These are phyloP conservation scores for Fraxinus platypoda DNA, from an alignment of 305 asterid species.

Conservation along the genomic window DNA sequence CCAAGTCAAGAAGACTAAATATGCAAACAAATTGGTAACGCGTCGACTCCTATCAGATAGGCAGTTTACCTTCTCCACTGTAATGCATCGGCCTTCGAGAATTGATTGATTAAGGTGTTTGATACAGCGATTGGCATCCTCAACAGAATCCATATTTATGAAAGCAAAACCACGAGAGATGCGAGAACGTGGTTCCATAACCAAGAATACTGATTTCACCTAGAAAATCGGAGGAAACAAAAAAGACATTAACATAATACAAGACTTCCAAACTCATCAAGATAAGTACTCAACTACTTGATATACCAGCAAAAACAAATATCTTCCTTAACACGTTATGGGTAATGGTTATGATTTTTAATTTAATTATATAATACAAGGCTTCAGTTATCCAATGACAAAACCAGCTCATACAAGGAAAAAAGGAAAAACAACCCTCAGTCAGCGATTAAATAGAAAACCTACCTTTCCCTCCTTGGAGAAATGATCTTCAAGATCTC, in stretches of 20 bases:
- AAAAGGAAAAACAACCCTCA: not conserved
- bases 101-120: constrained; percentile 89
- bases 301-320: not conserved
- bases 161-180: constrained; percentile 96
- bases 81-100: constrained; percentile 92
- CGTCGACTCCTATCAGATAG: constrained; percentile 27
- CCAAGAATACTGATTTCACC: constrained; percentile 90
- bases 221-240: constrained; percentile 24
- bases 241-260: constrained; percentile 11
- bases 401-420: not conserved
- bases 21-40: constrained; percentile 35
- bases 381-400: not conserved
- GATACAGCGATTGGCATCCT: constrained; percentile 85
- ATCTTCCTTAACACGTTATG: constrained; percentile 2
- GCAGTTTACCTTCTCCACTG: constrained; percentile 90
- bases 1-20: constrained; percentile 67
- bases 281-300: not conserved
- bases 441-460: not conserved
- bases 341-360: not conserved
- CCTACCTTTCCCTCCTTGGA: constrained; percentile 92
- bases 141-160: constrained; percentile 66
- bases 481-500: constrained; percentile 97
- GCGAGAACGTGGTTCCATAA: constrained; percentile 89
- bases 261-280: not conserved
- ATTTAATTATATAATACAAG: not conserved